These are phyloP conservation scores for Colletotrichum tamarilloi DNA, from an alignment of 2,329 filamentous ascomycete genomes.

Conservation along the genomic window DNA sequence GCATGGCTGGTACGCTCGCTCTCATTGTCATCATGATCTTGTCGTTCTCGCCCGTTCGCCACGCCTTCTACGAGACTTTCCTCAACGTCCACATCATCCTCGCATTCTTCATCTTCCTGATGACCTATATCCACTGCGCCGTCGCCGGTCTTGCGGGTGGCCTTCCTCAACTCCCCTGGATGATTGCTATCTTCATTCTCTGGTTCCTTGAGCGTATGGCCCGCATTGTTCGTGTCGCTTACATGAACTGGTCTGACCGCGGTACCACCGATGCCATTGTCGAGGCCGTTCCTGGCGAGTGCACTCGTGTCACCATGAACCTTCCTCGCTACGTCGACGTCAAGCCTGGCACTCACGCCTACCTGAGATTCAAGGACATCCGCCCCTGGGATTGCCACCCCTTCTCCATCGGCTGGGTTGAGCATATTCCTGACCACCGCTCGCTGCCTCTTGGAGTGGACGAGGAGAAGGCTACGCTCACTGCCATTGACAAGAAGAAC, in stretches of 20 bases:
- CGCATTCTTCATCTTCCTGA: conserved; percentile 73
- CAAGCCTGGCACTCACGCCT: conserved; percentile 78
- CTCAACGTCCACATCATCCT: conserved; percentile 86
- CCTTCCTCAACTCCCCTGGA: conserved; percentile 78
- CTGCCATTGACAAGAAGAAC: conserved; percentile 52
- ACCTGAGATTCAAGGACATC: conserved; percentile 76
- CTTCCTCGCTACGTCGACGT: conserved; percentile 75
- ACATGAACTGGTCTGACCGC: conserved; percentile 71
- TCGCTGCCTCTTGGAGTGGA: conserved; percentile 40
- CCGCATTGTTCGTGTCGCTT: conserved; percentile 72
- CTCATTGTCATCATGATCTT: conserved; percentile 76
- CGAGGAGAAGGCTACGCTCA: conserved; percentile 51
- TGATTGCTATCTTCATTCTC: conserved; percentile 78
- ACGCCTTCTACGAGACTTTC: conserved; percentile 98
- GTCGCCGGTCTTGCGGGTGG: conserved; percentile 72
- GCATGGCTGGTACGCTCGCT: conserved; percentile 68
- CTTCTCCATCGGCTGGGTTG: conserved; percentile 82
- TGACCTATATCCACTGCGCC: conserved; percentile 83
- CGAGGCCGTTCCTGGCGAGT: conserved; percentile 76
- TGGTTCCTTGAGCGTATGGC: conserved; percentile 79
- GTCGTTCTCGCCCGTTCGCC: conserved; percentile 83
- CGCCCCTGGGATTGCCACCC: conserved; percentile 80
- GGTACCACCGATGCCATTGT: conserved; percentile 74
- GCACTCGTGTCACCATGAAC: conserved; percentile 75
- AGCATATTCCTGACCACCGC: conserved; percentile 59